Percentiles rank a stretch among this genome's conserved stretches.
Evolutionary conservation across 768 basidiomycete genomes (phyloP).

Genomic region (Trametes cubensis): DNA sequence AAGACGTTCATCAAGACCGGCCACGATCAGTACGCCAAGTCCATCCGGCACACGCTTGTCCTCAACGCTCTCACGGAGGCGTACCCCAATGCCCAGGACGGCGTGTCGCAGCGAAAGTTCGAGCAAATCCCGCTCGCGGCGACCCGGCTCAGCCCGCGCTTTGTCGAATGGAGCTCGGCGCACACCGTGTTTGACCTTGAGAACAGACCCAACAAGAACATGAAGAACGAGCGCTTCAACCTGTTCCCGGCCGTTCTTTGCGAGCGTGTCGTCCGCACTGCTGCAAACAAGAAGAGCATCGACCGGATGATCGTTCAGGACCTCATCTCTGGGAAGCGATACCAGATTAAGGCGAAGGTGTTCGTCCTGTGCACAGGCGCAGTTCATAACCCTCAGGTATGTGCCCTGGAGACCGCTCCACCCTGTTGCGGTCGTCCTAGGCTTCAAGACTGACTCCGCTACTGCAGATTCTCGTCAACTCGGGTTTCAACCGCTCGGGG

Average conservation of each 20-base stretch:
- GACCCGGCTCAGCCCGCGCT: slow-evolving; percentile 24
- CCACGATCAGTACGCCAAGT: slow-evolving; percentile 24
- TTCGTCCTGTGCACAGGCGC: slow-evolving; percentile 28
- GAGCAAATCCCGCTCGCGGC: slow-evolving; percentile 30
- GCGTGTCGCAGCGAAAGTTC: slow-evolving; percentile 2
- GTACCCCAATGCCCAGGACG: background rate
- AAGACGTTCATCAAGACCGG: slow-evolving; percentile 26
- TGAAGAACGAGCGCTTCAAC: slow-evolving; percentile 11
- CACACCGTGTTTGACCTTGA: slow-evolving; percentile 21
- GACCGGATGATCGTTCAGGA: background rate
- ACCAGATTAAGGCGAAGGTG: slow-evolving; percentile 15
- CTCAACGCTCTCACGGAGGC: slow-evolving; percentile 20
- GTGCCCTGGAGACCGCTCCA: background rate
- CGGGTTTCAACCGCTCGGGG: slow-evolving; percentile 8
- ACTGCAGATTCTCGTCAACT: slow-evolving; percentile 26
- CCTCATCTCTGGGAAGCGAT: background rate
- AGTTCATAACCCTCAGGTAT: slow-evolving; percentile 27
- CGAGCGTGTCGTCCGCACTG: slow-evolving; percentile 14
- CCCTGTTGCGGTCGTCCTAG: too few species aligned
- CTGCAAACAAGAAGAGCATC: background rate
- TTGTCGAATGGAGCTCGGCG: slow-evolving; percentile 30
- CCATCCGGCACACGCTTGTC: slow-evolving; percentile 32
- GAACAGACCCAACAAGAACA: slow-evolving; percentile 3
- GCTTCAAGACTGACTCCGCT: too few species aligned
- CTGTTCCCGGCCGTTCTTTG: slow-evolving; percentile 26